Evolutionary conservation across 495 filamentous ascomycete genomes (phyloP).

Genomic region (Cladorrhinum samala): DNA sequence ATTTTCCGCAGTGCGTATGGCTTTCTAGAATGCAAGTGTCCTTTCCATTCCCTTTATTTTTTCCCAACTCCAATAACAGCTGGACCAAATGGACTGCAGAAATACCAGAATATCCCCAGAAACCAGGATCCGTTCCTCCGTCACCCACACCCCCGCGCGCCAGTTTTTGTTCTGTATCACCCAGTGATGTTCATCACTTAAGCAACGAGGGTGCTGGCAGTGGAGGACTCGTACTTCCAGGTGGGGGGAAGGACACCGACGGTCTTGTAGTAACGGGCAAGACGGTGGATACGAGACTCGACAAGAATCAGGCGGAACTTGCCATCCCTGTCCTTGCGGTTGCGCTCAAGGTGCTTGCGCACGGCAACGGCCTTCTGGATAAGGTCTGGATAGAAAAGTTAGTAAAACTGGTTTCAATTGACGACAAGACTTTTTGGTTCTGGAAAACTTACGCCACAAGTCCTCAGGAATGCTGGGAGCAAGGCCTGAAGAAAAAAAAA

Average conservation of each 20-base stretch:
- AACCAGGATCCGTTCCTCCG: background rate
- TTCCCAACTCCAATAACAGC: conserved; percentile 22
- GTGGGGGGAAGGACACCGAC: conserved; percentile 96
- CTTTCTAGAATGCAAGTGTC: conserved; percentile 26
- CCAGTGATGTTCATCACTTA: conserved; percentile 33
- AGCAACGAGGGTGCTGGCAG: conserved; percentile 58
- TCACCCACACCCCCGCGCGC: conserved; percentile 8
- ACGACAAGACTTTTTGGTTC: too few relatives aligned
- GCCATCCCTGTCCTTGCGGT: conserved; percentile 99
- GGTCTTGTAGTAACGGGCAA: conserved; percentile 94
- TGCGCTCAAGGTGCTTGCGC: conserved; percentile 99
- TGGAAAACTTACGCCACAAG: conserved; percentile 44
- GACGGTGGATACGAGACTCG: conserved; percentile 97
- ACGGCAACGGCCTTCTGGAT: conserved; percentile 79
- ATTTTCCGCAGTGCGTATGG: conserved; percentile 13
- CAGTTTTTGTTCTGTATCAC: background rate
- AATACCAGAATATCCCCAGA: conserved; percentile 11
- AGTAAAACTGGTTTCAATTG: background rate
- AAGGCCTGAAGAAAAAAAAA: conserved; percentile 68
- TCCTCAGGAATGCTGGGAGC: conserved; percentile 97
- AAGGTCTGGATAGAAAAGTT: conserved; percentile 25
- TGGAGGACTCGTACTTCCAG: conserved; percentile 88
- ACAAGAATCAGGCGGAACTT: conserved; percentile 99
- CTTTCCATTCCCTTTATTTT: conserved; percentile 23
- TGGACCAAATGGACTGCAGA: conserved; percentile 8